Evolutionary conservation across 2,329 filamentous ascomycete genomes (phyloP).

Genomic region (Beauveria varroae): DNA sequence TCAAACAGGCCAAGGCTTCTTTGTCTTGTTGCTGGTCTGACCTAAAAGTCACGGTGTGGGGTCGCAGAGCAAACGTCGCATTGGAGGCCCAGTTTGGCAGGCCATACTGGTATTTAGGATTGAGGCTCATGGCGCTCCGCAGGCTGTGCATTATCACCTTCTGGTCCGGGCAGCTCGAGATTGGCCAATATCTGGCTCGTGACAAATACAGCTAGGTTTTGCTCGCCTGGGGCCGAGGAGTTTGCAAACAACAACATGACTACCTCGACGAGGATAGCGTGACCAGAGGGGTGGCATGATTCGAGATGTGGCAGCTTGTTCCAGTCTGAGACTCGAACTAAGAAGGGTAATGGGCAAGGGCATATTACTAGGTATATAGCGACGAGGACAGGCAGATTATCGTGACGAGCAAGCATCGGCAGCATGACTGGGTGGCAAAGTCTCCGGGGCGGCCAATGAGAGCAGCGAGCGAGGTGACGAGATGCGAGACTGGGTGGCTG

Average conservation of each 20-base stretch:
- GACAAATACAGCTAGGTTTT: neutral
- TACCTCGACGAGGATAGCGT: neutral
- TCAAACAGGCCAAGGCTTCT: neutral
- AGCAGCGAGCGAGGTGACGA: neutral
- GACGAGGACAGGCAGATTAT: neutral
- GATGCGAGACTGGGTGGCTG: neutral
- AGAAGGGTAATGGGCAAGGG: neutral
- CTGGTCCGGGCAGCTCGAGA: neutral
- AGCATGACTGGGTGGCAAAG: slow-evolving; percentile 6
- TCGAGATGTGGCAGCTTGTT: neutral
- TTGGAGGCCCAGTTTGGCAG: neutral
- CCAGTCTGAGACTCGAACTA: neutral
- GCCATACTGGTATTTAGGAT: neutral
- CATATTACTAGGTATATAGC: neutral
- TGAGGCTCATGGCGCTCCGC: neutral
- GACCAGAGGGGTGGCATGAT: neutral
- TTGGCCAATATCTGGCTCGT: neutral
- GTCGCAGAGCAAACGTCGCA: neutral
- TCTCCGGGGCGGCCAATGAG: neutral
- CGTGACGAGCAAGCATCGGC: neutral
- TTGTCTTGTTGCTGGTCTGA: neutral
- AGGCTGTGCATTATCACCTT: neutral
- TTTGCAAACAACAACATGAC: neutral
- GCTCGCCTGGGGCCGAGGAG: neutral
- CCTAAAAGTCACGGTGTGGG: neutral